These are phyloP conservation scores for Neurospora sp. DNA, from an alignment of 495 filamentous ascomycete genomes.

Conservation along the genomic window DNA sequence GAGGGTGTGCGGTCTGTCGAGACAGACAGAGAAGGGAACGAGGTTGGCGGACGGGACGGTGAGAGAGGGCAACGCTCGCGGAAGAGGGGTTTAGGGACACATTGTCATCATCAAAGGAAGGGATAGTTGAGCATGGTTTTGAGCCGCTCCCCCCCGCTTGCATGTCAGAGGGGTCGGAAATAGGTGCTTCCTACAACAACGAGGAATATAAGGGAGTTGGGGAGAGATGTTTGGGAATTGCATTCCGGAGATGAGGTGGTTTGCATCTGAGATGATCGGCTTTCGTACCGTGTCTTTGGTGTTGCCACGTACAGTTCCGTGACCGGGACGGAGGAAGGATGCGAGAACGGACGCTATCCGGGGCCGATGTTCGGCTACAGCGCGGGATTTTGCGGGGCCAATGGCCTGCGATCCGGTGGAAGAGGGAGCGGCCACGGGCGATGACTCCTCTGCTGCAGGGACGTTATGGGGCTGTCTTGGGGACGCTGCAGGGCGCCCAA, in stretches of 20 bases:
- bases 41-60: background rate
- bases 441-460: background rate
- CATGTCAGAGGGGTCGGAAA: background rate
- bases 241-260: background rate
- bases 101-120: background rate
- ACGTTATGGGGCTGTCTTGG: background rate
- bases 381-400: background rate
- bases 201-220: background rate
- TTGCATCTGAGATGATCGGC: background rate
- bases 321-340: background rate
- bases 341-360: background rate
- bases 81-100: background rate
- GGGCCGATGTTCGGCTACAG: background rate
- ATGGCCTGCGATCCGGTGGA: background rate
- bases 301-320: background rate
- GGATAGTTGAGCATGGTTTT: background rate
- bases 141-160: background rate
- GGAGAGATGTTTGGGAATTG: background rate
- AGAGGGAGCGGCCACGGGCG: background rate
- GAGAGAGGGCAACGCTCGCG: background rate
- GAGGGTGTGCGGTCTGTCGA: background rate
- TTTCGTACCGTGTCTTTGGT: background rate
- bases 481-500: background rate
- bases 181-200: background rate
- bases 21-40: background rate